Percentiles rank a stretch among this genome's conserved stretches.
Evolutionary conservation across 305 asterid genomes (phyloP).

Genomic region (Plantago rigida): DNA sequence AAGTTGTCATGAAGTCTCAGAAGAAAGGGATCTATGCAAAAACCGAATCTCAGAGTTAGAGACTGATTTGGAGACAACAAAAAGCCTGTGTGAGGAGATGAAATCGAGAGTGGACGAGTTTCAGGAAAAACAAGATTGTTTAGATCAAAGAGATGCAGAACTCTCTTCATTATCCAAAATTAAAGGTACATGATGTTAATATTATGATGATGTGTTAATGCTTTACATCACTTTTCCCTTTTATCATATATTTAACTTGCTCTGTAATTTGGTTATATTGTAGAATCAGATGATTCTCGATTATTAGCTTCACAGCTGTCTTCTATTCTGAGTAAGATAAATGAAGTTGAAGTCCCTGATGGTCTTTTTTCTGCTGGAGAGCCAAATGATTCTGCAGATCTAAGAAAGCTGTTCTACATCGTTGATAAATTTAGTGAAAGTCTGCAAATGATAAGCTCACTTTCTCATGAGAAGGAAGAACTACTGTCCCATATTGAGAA

Average conservation of each 20-base stretch:
- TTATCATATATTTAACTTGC: constrained; percentile 21
- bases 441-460: constrained; percentile 42
- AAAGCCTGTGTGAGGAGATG: constrained; percentile 41
- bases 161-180: constrained; percentile 43
- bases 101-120: constrained; percentile 41
- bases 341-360: constrained; percentile 46
- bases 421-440: constrained; percentile 48
- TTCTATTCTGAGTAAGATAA: constrained; percentile 56
- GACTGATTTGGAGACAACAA: constrained; percentile 44
- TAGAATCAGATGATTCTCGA: constrained; percentile 49
- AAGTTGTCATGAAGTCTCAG: constrained; percentile 38
- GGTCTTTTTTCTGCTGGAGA: constrained; percentile 34
- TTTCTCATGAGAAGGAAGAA: constrained; percentile 50
- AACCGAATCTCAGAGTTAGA: constrained; percentile 49
- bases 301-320: constrained; percentile 58
- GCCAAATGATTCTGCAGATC: constrained; percentile 37
- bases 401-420: constrained; percentile 58
- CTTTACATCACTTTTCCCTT: constrained; percentile 16
- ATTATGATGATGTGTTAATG: constrained; percentile 8
- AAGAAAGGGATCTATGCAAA: constrained; percentile 51
- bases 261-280: constrained; percentile 30
- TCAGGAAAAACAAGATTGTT: constrained; percentile 37
- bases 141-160: constrained; percentile 51
- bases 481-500: constrained; percentile 49
- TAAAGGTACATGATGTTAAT: constrained; percentile 45